These are phyloP conservation scores for Thelonectria rubi DNA, from an alignment of 2,329 filamentous ascomycete genomes.

Conservation along the genomic window DNA sequence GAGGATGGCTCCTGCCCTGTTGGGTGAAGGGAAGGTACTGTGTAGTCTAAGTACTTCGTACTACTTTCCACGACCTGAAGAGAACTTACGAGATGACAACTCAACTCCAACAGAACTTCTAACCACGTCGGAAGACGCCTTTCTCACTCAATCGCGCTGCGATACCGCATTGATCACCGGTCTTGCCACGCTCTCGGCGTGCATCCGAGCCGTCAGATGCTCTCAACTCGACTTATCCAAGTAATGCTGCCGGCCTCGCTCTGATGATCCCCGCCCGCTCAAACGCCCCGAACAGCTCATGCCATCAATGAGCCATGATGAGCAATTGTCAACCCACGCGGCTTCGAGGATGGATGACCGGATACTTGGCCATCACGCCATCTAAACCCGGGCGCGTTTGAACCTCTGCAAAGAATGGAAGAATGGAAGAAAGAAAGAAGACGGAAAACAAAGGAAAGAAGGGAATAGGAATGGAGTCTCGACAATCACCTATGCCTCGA, in stretches of 20 bases:
- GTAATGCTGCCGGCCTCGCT: background rate
- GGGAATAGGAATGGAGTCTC: background rate
- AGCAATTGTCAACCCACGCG: background rate
- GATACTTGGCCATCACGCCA: no score
- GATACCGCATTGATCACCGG: background rate
- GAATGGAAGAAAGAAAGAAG: no score
- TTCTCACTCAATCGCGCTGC: background rate
- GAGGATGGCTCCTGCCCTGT: background rate
- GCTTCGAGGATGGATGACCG: background rate
- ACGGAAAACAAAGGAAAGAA: background rate
- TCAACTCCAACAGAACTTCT: background rate
- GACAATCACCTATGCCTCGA: background rate
- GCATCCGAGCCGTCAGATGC: background rate
- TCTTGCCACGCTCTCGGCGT: background rate
- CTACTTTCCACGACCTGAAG: background rate
- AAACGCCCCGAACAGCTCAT: background rate
- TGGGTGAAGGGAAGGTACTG: no score
- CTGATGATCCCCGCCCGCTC: background rate
- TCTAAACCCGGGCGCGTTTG: no score
- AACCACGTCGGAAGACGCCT: background rate
- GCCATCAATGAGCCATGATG: background rate
- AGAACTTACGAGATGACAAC: background rate
- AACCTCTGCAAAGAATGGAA: no score
- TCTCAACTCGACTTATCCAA: background rate
- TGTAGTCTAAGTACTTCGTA: background rate